phyloP scores from a whole-genome alignment of 352 stramenopile genomes.

The Globisporangium parvum region DNA sequence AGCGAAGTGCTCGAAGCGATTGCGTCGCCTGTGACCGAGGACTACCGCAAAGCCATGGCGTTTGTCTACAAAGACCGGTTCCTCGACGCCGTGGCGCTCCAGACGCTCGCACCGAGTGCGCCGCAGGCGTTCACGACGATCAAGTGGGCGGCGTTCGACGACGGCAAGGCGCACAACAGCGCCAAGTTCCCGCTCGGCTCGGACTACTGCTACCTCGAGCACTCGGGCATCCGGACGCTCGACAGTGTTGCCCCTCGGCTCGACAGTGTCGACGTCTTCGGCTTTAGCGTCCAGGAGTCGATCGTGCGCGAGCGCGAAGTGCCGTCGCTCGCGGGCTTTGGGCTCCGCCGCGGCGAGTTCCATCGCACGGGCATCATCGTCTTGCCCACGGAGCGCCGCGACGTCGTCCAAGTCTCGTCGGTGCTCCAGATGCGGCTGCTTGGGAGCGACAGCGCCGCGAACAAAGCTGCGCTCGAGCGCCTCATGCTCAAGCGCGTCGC shows the following conservation, averaged over 20 bases:
- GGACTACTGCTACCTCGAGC: slow-evolving; percentile 81
- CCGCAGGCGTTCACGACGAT: slow-evolving; percentile 53
- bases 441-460: slow-evolving; percentile 14
- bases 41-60: slow-evolving; percentile 60
- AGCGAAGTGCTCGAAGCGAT: slow-evolving; percentile 63
- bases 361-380: slow-evolving; percentile 62
- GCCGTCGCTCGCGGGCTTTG: slow-evolving; percentile 45
- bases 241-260: slow-evolving; percentile 10
- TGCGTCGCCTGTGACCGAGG: slow-evolving; percentile 51
- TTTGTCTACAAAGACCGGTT: slow-evolving; percentile 57
- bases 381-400: slow-evolving; percentile 41
- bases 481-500: slow-evolving; percentile 43
- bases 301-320: slow-evolving; percentile 57
- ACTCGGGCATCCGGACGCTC: slow-evolving; percentile 42
- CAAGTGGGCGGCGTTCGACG: slow-evolving; percentile 73
- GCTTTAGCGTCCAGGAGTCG: slow-evolving; percentile 67
- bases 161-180: slow-evolving; percentile 23
- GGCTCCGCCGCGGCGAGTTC: slow-evolving; percentile 44
- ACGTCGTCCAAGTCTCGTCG: slow-evolving; percentile 60
- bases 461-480: slow-evolving; percentile 33
- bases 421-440: slow-evolving; percentile 53
- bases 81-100: slow-evolving; percentile 52
- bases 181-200: slow-evolving; percentile 27
- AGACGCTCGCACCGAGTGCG: slow-evolving; percentile 35
- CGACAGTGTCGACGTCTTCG: slow-evolving; percentile 17